Base-by-base conservation (phyloP, 768 basidiomycete genomes). In the Daedaleopsis sinensis region DNA sequence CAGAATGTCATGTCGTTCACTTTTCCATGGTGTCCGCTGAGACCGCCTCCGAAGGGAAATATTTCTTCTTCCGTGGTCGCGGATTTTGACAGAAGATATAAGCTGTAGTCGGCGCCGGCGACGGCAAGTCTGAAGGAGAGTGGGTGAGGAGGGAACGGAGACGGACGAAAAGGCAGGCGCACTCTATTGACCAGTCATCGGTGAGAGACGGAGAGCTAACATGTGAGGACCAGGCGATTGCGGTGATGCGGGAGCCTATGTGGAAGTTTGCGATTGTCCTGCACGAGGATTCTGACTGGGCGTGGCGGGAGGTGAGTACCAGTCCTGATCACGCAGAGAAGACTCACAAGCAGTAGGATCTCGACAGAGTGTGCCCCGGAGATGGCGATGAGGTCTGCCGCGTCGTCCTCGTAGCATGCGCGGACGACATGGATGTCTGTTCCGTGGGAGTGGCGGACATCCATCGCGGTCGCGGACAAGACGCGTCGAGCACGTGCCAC, bases 1-100 rank as follows among this genome's bases (percentile, higher is more conserved):
- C 89, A 91, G 67, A 91, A 94, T 23, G 84, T 78, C 79, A 94
- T 87, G 64, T 87, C 91, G 65, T 87, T 93, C 16, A 94, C 79
- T 67, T 80, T 84, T 42, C 86, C 89, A 71, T 92, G 90, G 67
- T 94, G 92, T 1, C 91, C 92, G 64, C 87, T 91, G 36, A 91
- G 77, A 1, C 90, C 90, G 3, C 91, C 91, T 27, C 90, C 92
- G 67, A 94, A 93, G 7, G 83, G 74, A 62, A 87, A 90, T 52
- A 87, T 75, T 59, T 79, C 72, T 67, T 90, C 88, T 13, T 73
- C 73, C 6, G 74, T 71, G 15, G 73, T 71, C 4, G 79, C 73
- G 0, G 81, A 76, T 69, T 86, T 90, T 46, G 85, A 85, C 64
- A 93, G 80, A 23, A 89, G 76, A 70, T 90, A 87, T 0, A 94